phyloP scores from a whole-genome alignment of 768 basidiomycete species.

The Hortiboletus campestris region DNA sequence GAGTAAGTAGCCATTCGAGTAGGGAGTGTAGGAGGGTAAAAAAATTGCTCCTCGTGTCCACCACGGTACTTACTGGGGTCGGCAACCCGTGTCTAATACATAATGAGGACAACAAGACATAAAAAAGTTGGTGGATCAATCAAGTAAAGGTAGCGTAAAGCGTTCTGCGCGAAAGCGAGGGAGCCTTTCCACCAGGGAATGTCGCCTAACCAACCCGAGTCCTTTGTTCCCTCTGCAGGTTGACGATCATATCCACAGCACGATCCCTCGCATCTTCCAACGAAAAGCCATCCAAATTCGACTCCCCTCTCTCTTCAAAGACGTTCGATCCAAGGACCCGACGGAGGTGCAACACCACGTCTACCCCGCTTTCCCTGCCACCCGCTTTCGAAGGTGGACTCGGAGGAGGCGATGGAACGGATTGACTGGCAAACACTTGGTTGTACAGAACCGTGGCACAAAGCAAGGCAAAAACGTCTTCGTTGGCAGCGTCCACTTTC shows the following conservation, averaged over 20 bases:
- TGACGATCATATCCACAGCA: constrained; percentile 70
- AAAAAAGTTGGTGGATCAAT: background rate
- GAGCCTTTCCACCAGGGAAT: background rate
- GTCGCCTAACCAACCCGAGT: constrained; percentile 6
- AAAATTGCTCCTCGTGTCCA: background rate
- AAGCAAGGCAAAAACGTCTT: constrained; percentile 53
- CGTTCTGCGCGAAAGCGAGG: background rate
- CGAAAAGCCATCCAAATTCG: constrained; percentile 29
- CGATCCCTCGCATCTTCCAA: constrained; percentile 75
- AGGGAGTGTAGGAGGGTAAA: background rate
- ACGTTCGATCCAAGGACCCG: constrained; percentile 53
- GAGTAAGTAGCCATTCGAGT: constrained; percentile 11
- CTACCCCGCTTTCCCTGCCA: constrained; percentile 20
- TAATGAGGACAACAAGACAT: constrained; percentile 1
- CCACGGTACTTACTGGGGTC: background rate
- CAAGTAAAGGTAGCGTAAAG: background rate
- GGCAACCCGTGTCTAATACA: constrained; percentile 8
- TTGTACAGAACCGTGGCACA: constrained; percentile 60
- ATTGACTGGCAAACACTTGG: constrained; percentile 49
- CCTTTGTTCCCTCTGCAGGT: constrained; percentile 32
- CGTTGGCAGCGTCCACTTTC: constrained; percentile 34
- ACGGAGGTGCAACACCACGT: constrained; percentile 46
- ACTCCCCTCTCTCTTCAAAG: constrained; percentile 36
- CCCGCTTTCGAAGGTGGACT: constrained; percentile 39
- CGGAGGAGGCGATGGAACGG: constrained; percentile 59